Base-by-base conservation (phyloP, 352 stramenopile genomes). In the Globisporangium lucens region DNA sequence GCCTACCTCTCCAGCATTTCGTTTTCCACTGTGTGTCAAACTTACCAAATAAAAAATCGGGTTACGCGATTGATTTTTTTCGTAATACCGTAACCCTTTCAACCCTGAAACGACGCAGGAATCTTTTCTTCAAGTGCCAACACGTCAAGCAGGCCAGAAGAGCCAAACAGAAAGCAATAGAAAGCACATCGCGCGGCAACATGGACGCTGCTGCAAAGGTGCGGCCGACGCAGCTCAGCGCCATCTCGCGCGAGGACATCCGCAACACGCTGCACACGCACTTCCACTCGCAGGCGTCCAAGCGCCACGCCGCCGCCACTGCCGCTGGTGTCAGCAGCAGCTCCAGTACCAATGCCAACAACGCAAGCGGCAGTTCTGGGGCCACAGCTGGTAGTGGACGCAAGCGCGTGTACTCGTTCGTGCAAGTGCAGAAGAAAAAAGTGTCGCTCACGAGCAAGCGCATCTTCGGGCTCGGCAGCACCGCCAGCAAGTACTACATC, bases 401-500 rank as follows among this genome's bases (percentile, higher is more conserved):
- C 49, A 80, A 81, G 52, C 78, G 75, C 35, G 76, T 90, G 33
- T 83, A 78, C 60, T 79, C 77, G 29, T 89, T 90, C 64, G 66
- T 91, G 35, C 76, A 87, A 46, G 83, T 91, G 53, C 78, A 89
- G 53, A 91, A 89, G 53, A 78, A 83, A 67, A 89, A 89, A 53
- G 66, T 73, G 20, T 79, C 69, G 67, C 75, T 79, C 8, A 74
- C 75, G 43, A 75, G 64, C 69, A 91, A 90, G 65, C 78, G 79
- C 36, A 72, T 89, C 12, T 89, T 91, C 51, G 74, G 75, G 1
- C 27, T 74, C 29, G 66, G 67, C 46, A 61, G 68, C 51, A 74
- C 43, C 35, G 35, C 65, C 38, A 73, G 51, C 70, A 91, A 86
- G 65, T 79, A 79, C 61, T 91, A 89, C 63, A 84, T 91, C 29